A percentile compares a stretch with the other conserved stretches of the same genome.
Evolutionary conservation across 2,329 filamentous ascomycete genomes (phyloP).

Genomic region (Fusarium sp.): DNA sequence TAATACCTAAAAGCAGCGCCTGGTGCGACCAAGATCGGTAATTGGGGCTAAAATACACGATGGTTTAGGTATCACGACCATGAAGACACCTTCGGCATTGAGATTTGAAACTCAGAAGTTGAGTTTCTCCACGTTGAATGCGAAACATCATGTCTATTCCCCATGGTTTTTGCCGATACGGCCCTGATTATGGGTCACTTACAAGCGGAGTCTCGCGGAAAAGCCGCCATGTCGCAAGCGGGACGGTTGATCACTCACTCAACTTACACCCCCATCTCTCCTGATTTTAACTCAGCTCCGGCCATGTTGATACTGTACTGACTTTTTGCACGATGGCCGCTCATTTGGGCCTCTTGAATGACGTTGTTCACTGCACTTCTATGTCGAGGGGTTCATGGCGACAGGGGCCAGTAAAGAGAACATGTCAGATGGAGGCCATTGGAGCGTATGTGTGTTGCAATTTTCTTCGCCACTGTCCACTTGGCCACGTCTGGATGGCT

Average conservation of each 20-base stretch:
- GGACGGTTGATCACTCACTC: slow-evolving; percentile 18
- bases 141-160: slow-evolving; percentile 32
- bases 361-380: slow-evolving; percentile 1
- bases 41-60: slow-evolving; percentile 8
- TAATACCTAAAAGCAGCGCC: slow-evolving; percentile 5
- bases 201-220: slow-evolving; percentile 24
- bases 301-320: neutral
- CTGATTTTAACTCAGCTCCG: neutral
- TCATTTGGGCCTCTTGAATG: neutral
- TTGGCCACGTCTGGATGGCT: slow-evolving; percentile 38
- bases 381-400: neutral
- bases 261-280: slow-evolving; percentile 1
- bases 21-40: slow-evolving; percentile 1
- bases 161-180: slow-evolving; percentile 13
- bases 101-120: slow-evolving; percentile 14
- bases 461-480: slow-evolving; percentile 35
- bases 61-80: slow-evolving; percentile 21
- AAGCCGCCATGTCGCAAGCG: slow-evolving; percentile 11
- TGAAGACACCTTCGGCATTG: slow-evolving; percentile 10
- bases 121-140: slow-evolving; percentile 34
- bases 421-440: slow-evolving; percentile 1
- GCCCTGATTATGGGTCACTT: slow-evolving; percentile 25
- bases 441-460: neutral
- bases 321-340: neutral
- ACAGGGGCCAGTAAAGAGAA: neutral